phyloP scores from a whole-genome alignment of 768 basidiomycete genomes.

The Amanita thiersii region DNA sequence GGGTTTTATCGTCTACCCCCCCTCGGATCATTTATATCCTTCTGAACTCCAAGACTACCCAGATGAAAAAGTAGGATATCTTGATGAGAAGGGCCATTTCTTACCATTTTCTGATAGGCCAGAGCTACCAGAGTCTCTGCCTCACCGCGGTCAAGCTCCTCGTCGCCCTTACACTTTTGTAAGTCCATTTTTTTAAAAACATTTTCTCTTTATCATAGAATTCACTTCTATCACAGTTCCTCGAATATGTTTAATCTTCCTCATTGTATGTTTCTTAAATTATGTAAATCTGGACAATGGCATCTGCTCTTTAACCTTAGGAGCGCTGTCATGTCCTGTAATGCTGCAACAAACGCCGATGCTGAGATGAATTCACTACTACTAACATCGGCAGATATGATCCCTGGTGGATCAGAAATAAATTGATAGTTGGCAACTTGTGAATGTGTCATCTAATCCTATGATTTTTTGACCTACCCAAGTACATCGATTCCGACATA shows the following conservation, averaged over 20 bases:
- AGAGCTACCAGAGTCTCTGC: slow-evolving; percentile 56
- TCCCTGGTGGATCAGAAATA: no score
- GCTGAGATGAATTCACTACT: no score
- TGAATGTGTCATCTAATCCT: no score
- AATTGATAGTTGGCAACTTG: no score
- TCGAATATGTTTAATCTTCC: slow-evolving; percentile 6
- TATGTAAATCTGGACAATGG: slow-evolving; percentile 9
- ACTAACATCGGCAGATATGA: no score
- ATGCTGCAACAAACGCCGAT: no score
- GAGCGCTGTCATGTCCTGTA: no score
- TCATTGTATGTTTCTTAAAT: no score
- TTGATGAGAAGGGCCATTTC: slow-evolving; percentile 40
- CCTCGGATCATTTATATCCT: slow-evolving; percentile 46
- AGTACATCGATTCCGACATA: no score
- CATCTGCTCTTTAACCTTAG: not conserved
- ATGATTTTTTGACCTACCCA: no score
- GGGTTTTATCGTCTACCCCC: slow-evolving; percentile 61
- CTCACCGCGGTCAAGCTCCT: slow-evolving; percentile 46
- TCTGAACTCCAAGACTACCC: slow-evolving; percentile 56
- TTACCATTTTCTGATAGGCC: slow-evolving; percentile 34
- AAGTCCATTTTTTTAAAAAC: slow-evolving; percentile 15
- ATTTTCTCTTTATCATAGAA: no score
- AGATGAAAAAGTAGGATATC: slow-evolving; percentile 41
- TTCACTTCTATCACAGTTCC: no score
- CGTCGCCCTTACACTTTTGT: slow-evolving; percentile 48